phyloP scores from a whole-genome alignment of 73 alveolate genomes.

The Tetrahymena malaccensis region DNA sequence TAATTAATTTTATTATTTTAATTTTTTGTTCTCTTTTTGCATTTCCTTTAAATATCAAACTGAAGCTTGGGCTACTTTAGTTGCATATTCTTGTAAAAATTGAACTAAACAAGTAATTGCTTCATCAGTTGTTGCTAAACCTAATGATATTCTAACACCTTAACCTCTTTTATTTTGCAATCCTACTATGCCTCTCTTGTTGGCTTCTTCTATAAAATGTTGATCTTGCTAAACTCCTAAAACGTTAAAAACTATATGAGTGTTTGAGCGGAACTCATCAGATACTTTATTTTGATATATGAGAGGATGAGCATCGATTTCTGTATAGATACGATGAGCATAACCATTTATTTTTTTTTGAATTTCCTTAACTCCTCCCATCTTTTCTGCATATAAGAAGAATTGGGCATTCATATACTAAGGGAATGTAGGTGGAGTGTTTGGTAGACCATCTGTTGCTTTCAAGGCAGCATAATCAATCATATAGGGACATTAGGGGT shows the following conservation, averaged over 20 bases:
- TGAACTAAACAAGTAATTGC: not conserved
- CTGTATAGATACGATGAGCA: not conserved
- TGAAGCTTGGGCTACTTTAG: not conserved
- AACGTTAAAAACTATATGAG: not conserved
- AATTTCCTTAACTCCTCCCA: not conserved
- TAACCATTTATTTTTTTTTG: not conserved
- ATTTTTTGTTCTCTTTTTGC: not conserved
- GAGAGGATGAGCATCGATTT: not conserved
- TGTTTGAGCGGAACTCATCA: not conserved
- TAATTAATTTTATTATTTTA: not conserved
- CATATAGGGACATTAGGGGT: not conserved
- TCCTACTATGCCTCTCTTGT: not conserved
- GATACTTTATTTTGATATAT: not conserved
- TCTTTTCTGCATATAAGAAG: not conserved
- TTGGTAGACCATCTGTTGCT: not conserved
- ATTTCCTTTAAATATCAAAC: not conserved
- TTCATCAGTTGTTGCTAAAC: not conserved
- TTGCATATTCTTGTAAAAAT: not conserved
- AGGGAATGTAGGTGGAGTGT: not conserved
- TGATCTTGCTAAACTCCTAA: not conserved
- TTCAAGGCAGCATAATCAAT: not conserved
- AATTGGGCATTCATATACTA: not conserved
- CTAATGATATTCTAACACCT: not conserved
- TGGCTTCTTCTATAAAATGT: not conserved
- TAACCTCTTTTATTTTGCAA: not conserved